Percentiles rank a stretch among this genome's conserved stretches.
phyloP scores from a whole-genome alignment of 2,329 filamentous ascomycete genomes.

The Hypomyces rosellus region DNA sequence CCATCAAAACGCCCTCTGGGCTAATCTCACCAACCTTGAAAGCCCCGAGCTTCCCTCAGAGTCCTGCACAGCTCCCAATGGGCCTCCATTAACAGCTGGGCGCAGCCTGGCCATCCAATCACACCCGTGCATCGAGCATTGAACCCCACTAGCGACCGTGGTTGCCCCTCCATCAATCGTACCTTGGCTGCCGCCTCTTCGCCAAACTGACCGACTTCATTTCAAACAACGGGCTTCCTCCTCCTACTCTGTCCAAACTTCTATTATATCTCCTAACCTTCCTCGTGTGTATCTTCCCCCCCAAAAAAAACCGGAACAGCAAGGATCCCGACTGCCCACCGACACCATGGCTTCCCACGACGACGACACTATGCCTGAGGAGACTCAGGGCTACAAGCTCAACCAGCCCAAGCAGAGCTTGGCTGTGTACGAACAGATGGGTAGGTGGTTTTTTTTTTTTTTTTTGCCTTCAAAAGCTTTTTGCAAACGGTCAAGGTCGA shows the following conservation, averaged over 20 bases:
- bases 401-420: constrained; percentile 95
- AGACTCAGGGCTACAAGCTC: constrained; percentile 95
- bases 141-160: constrained; percentile 8
- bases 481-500: too few species aligned
- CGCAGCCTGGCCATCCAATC: constrained; percentile 7
- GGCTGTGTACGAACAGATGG: constrained; percentile 89
- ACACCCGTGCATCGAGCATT: not conserved
- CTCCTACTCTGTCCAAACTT: not conserved
- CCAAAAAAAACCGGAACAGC: not conserved
- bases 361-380: constrained; percentile 79
- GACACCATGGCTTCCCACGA: constrained; percentile 59
- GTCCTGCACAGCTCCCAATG: too few species aligned
- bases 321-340: constrained; percentile 12
- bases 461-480: not conserved
- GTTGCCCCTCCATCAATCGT: constrained; percentile 9
- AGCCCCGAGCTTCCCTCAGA: too few species aligned
- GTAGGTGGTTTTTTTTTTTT: constrained; percentile 48
- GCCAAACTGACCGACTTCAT: constrained; percentile 6
- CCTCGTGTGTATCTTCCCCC: not conserved
- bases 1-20: too few species aligned
- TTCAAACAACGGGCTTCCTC: not conserved
- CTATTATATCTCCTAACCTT: constrained; percentile 1
- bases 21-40: too few species aligned
- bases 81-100: not conserved
- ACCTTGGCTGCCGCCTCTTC: constrained; percentile 8